A percentile compares a stretch with the other conserved stretches of the same genome.
phyloP scores from a whole-genome alignment of 1,284 basidiomycete genomes.

The Ustilago vetiveriae region DNA sequence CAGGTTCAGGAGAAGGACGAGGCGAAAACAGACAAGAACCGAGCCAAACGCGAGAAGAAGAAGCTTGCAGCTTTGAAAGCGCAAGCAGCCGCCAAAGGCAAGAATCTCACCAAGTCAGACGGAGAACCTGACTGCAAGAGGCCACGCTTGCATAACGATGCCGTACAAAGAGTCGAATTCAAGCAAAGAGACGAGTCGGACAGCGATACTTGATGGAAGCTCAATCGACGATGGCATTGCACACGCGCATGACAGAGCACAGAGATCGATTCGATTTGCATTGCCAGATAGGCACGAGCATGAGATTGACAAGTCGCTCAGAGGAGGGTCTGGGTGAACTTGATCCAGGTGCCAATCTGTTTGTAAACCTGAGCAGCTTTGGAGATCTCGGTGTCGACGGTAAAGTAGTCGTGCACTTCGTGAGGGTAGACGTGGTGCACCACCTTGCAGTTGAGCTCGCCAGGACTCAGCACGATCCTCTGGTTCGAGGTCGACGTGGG shows the following conservation, averaged over 20 bases:
- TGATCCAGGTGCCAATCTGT: conserved; percentile 53
- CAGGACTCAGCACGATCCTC: conserved; percentile 32
- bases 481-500: conserved; percentile 40
- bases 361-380: conserved; percentile 35
- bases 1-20: conserved; percentile 63
- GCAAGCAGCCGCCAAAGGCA: conserved; percentile 30
- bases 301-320: conserved; percentile 2
- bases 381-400: conserved; percentile 45
- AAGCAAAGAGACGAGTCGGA: conserved; percentile 22
- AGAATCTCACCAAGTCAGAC: conserved; percentile 3
- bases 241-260: no score
- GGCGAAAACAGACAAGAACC: conserved; percentile 62
- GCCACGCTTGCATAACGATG: conserved; percentile 27
- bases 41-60: conserved; percentile 62
- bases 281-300: background rate
- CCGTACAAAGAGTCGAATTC: conserved; percentile 29
- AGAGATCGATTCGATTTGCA: no score
- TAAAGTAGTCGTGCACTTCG: conserved; percentile 52
- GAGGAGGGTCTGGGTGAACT: conserved; percentile 33
- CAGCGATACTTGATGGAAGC: no score
- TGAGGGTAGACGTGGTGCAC: conserved; percentile 26
- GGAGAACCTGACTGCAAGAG: conserved; percentile 29
- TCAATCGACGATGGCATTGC: no score
- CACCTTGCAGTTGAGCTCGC: conserved; percentile 41
- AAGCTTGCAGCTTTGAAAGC: conserved; percentile 47